These are phyloP conservation scores for Naganishia vaughanmartiniae DNA, from an alignment of 768 basidiomycete genomes.

Conservation along the genomic window DNA sequence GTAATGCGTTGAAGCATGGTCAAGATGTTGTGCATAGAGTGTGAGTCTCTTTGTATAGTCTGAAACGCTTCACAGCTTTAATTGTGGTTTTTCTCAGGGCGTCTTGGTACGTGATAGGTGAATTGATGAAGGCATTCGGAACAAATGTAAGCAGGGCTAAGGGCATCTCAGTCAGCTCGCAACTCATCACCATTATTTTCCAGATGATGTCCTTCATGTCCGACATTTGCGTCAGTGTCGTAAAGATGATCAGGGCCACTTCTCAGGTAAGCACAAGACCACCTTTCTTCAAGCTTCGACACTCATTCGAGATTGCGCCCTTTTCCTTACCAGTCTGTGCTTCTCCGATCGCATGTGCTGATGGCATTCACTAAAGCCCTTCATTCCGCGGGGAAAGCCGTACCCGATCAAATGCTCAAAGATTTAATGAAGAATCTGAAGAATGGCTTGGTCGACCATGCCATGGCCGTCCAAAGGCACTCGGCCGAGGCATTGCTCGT, in stretches of 20 bases:
- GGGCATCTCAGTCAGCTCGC: not conserved
- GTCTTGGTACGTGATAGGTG: slow-evolving; percentile 80
- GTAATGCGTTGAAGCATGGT: slow-evolving; percentile 48
- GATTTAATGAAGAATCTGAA: slow-evolving; percentile 84
- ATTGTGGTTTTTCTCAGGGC: slow-evolving; percentile 57
- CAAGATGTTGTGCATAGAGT: slow-evolving; percentile 56
- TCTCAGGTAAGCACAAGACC: slow-evolving; percentile 62
- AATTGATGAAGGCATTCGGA: slow-evolving; percentile 80
- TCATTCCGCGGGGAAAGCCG: slow-evolving; percentile 73
- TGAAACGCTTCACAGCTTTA: slow-evolving; percentile 37
- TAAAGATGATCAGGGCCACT: slow-evolving; percentile 66
- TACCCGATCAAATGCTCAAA: slow-evolving; percentile 71
- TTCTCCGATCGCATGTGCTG: slow-evolving; percentile 79
- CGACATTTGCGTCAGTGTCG: slow-evolving; percentile 67
- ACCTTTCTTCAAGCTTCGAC: not conserved
- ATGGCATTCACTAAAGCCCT: slow-evolving; percentile 74
- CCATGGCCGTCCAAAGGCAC: slow-evolving; percentile 77
- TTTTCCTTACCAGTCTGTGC: slow-evolving; percentile 60
- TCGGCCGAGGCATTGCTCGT: slow-evolving; percentile 66
- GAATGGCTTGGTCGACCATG: slow-evolving; percentile 72
- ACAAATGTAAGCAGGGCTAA: slow-evolving; percentile 63
- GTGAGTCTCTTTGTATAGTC: slow-evolving; percentile 55
- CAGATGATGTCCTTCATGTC: slow-evolving; percentile 95
- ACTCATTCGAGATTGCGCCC: slow-evolving; percentile 21
- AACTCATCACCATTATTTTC: not conserved